These are phyloP conservation scores for Mucuna pruriens DNA, from an alignment of 306 rosid species.

Conservation along the genomic window DNA sequence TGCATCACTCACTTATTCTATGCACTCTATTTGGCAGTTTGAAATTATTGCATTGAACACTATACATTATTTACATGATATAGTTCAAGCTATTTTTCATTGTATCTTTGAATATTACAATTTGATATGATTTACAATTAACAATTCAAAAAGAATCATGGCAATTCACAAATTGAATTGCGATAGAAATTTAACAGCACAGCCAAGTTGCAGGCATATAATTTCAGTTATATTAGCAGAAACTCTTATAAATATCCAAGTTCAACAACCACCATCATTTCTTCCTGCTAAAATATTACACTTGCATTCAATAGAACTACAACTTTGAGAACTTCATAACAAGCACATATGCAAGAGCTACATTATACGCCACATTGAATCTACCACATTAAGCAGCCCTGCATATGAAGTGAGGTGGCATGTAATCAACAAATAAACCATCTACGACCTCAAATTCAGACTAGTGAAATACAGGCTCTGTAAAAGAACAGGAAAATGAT, in stretches of 20 bases:
- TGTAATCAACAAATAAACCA: background rate
- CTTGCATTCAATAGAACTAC: background rate
- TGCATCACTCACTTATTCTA: background rate
- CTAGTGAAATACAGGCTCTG: background rate
- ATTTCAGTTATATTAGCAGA: background rate
- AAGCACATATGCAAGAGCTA: background rate
- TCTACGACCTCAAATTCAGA: background rate
- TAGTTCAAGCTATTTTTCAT: background rate
- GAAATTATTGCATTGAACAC: background rate
- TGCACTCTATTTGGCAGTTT: background rate
- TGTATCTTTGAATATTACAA: background rate
- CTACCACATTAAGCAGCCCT: background rate
- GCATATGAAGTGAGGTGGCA: background rate
- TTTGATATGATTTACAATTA: background rate
- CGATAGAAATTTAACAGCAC: background rate
- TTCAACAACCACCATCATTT: background rate
- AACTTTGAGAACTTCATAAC: background rate
- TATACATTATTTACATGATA: background rate
- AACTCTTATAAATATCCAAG: background rate
- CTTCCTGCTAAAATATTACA: background rate
- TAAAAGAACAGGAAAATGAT: background rate
- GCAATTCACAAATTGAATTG: background rate
- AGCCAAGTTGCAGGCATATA: background rate
- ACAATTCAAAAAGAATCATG: background rate
- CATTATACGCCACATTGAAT: background rate